These are phyloP conservation scores for Discostella stelligera DNA, from an alignment of 352 stramenopile species.

Conservation along the genomic window DNA sequence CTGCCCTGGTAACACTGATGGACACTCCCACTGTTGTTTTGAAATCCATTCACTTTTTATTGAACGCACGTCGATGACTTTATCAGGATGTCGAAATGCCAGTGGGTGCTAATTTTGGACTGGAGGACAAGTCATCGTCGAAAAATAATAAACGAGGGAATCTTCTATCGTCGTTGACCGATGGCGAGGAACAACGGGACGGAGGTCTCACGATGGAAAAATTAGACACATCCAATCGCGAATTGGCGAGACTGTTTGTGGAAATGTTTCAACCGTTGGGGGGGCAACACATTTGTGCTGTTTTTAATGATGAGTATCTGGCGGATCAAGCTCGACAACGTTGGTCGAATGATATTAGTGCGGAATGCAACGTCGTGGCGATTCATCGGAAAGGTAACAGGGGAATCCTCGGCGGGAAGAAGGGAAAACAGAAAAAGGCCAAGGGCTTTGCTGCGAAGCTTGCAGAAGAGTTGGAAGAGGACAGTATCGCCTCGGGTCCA, in stretches of 20 bases:
- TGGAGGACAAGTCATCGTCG: conserved; percentile 59
- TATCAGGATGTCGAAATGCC: conserved; percentile 78
- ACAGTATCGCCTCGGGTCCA: conserved; percentile 39
- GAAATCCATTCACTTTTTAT: not conserved
- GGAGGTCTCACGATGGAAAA: conserved; percentile 41
- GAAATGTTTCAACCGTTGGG: conserved; percentile 82
- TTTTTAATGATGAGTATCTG: conserved; percentile 66
- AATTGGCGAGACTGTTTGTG: conserved; percentile 77
- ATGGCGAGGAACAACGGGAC: conserved; percentile 13
- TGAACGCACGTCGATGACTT: not conserved
- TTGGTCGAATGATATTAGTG: conserved; percentile 64
- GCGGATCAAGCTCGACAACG: conserved; percentile 58
- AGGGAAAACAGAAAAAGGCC: conserved; percentile 53
- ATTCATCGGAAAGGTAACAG: conserved; percentile 59
- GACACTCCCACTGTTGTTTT: not conserved
- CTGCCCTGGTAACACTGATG: not conserved
- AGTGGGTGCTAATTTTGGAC: conserved; percentile 76
- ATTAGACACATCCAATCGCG: conserved; percentile 74
- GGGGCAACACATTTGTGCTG: conserved; percentile 64
- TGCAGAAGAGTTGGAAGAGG: conserved; percentile 60
- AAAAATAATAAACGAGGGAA: conserved; percentile 41
- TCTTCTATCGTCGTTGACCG: conserved; percentile 25
- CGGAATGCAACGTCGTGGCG: conserved; percentile 60
- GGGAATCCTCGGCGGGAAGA: conserved; percentile 10
- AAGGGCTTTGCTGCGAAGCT: conserved; percentile 77